phyloP scores from a whole-genome alignment of 305 asterid species.

The Fraxinus baroniana region DNA sequence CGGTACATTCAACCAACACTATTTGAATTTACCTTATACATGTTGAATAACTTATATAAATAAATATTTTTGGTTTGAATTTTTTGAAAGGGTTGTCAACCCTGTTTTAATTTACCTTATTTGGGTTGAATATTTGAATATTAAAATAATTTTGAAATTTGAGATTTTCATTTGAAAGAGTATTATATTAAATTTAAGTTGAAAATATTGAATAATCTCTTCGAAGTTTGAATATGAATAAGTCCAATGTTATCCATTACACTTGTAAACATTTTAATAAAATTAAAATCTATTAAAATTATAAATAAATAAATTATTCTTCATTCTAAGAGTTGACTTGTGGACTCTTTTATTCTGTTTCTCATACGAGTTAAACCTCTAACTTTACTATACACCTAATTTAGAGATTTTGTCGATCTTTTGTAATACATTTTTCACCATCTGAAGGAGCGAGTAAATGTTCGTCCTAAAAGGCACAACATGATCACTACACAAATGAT shows the following conservation, averaged over 20 bases:
- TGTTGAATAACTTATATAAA: neutral
- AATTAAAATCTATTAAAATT: neutral
- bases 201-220: neutral
- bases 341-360: constrained; percentile 37
- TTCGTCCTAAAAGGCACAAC: neutral
- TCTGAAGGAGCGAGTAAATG: neutral
- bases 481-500: neutral
- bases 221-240: neutral
- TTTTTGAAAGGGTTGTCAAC: neutral
- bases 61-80: neutral
- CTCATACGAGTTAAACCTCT: constrained; percentile 34
- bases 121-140: neutral
- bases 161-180: neutral
- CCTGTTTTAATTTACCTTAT: neutral
- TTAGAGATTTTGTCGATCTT: constrained; percentile 66
- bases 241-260: constrained; percentile 1
- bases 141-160: neutral
- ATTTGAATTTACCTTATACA: neutral
- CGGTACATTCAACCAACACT: neutral
- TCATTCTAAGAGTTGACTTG: constrained; percentile 33
- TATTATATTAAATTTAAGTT: neutral
- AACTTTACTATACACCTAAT: constrained; percentile 49
- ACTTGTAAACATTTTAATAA: neutral
- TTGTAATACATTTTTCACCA: constrained; percentile 45
- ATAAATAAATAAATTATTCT: neutral